Conservation (phyloP, 176 grass and related monocot species). For the Carex parvula region DNA sequence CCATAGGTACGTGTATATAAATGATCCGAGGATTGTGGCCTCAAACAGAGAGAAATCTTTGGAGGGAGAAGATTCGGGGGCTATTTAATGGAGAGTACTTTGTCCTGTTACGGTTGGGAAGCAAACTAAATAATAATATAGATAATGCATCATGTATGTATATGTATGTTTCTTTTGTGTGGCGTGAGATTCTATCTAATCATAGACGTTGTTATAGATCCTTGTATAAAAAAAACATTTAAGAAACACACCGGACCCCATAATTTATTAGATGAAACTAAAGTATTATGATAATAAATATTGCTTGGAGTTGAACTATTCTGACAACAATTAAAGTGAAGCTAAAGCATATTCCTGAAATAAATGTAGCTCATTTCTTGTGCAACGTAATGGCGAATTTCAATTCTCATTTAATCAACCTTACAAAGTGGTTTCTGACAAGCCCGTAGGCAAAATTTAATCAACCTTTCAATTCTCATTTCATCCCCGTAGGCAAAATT, state of each 20-base stretch:
- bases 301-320: background rate
- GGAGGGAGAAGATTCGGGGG: background rate
- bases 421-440: too few relatives aligned
- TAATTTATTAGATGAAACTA: background rate
- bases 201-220: background rate
- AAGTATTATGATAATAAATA: background rate
- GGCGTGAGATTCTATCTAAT: background rate
- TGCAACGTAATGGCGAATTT: background rate
- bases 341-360: background rate
- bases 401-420: too few relatives aligned
- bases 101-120: background rate
- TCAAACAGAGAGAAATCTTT: background rate
- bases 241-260: background rate
- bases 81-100: constrained; percentile 6
- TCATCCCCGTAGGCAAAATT: too few relatives aligned
- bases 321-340: background rate
- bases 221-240: background rate
- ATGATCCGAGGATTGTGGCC: constrained; percentile 32
- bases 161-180: background rate
- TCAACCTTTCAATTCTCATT: too few relatives aligned
- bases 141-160: background rate
- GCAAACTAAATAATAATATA: too few relatives aligned
- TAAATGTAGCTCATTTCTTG: background rate
- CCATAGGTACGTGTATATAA: constrained; percentile 52
- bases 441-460: too few relatives aligned